Evolutionary conservation across 108 stramenopile genomes (phyloP), one percentile per base, ranked within the genome.

Genomic region (Epithemia pelagica): DNA sequence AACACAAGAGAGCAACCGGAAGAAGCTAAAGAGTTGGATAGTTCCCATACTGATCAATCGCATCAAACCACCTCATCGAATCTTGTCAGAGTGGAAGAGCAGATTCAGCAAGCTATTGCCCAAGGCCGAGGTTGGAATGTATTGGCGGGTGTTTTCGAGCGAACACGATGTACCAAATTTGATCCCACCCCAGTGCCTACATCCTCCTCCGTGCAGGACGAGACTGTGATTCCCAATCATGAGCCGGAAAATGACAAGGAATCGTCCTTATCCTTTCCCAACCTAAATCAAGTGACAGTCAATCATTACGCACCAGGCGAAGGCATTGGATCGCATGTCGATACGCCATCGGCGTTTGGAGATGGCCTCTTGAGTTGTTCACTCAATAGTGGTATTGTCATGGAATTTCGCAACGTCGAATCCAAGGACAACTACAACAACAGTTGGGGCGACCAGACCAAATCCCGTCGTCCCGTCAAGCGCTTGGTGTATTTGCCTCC

Each of bases 291-390:
- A 73, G 65, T 90, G 23, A 95, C 94, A 20, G 72, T 95, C 32
- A 95, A 95, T 69, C 82, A 89, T 59, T 95, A 95, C 71, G 68
- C 62, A 26, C 88, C 89, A 29, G 89, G 89, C 26, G 82, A 88
- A 67, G 94, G 94, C 22, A 95, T 95, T 71, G 94, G 94, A 21
- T 89, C 87, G 10, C 94, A 95, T 54, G 76, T 95, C 18, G 94
- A 95, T 62, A 92, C 94, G 19, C 77, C 75, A 31, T 82, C 86
- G 54, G 94, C 90, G 0, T 95, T 95, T 76, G 89, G 78, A 32
- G 94, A 95, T 67, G 90, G 89, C 0, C 54, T 95, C 30, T 84
- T 92, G 1, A 87, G 87, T 58, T 72, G 92, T 60, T 87, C 86
- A 10, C 69, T 92, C 19, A 79, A 83, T 62, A 65, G 82, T 46